These are phyloP conservation scores for Cyclanthera cordifolia DNA, from an alignment of 306 rosid species.

Conservation along the genomic window DNA sequence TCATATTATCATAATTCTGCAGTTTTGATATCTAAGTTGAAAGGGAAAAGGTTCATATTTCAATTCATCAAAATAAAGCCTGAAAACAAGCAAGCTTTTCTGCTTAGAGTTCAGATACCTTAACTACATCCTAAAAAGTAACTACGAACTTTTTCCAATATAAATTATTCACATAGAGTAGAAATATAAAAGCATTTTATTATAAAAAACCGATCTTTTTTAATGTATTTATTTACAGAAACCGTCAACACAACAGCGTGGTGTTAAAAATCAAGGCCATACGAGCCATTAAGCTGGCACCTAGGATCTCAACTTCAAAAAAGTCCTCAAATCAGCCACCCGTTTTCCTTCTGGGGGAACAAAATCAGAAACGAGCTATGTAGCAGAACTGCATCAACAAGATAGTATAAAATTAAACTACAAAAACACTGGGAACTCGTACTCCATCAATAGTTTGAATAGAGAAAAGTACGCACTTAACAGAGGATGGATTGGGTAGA, in stretches of 20 bases:
- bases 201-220: background rate
- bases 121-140: too few species aligned
- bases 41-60: background rate
- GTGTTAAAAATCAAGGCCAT: conserved; percentile 4
- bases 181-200: background rate
- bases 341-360: background rate
- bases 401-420: background rate
- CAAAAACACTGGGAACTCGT: background rate
- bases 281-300: background rate
- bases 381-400: conserved; percentile 11
- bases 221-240: background rate
- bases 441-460: background rate
- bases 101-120: too few species aligned
- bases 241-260: too few species aligned
- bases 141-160: too few species aligned
- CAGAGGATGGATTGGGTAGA: background rate
- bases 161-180: too few species aligned
- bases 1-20: background rate
- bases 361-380: background rate
- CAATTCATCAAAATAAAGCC: background rate
- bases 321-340: too few species aligned
- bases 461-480: conserved; percentile 1
- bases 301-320: too few species aligned
- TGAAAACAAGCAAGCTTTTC: too few species aligned
- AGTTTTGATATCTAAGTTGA: background rate